Evolutionary conservation across 1,284 basidiomycete genomes (phyloP).

Genomic region (Schizophyllum commune): DNA sequence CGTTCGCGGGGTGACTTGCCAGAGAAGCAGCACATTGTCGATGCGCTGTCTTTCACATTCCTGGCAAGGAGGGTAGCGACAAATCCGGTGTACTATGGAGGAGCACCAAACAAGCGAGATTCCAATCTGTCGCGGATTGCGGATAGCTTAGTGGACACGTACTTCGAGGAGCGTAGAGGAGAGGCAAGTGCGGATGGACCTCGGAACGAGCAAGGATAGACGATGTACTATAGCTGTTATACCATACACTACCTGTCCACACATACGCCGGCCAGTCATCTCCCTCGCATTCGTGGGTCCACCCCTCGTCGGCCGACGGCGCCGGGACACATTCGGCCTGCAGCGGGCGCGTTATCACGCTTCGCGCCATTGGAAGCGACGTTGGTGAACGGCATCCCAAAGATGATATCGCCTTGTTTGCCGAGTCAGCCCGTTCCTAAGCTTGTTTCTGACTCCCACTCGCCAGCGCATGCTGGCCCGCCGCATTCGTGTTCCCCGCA

Average conservation of each 20-base stretch:
- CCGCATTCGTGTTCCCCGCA: not conserved
- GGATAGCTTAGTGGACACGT: slow-evolving; percentile 43
- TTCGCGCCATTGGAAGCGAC: not conserved
- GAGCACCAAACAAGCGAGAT: slow-evolving; percentile 32
- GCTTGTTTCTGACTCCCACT: not conserved
- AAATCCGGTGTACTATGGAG: slow-evolving; percentile 88
- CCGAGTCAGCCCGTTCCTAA: not conserved
- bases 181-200: not conserved
- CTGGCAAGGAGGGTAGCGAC: slow-evolving; percentile 61
- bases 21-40: slow-evolving; percentile 65
- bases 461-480: not conserved
- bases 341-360: not conserved
- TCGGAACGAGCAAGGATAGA: not conserved
- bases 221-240: not conserved
- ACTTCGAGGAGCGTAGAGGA: slow-evolving; percentile 9
- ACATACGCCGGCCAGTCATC: not conserved
- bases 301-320: too few relatives aligned
- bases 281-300: not conserved
- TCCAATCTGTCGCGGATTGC: slow-evolving; percentile 64
- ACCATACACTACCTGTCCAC: too few relatives aligned
- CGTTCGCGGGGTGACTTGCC: slow-evolving; percentile 32
- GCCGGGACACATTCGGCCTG: too few relatives aligned
- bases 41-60: slow-evolving; percentile 78
- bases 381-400: not conserved
- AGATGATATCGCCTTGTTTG: not conserved